Base-by-base conservation (phyloP, 441 rosid genomes). In the Capsella rubella region DNA sequence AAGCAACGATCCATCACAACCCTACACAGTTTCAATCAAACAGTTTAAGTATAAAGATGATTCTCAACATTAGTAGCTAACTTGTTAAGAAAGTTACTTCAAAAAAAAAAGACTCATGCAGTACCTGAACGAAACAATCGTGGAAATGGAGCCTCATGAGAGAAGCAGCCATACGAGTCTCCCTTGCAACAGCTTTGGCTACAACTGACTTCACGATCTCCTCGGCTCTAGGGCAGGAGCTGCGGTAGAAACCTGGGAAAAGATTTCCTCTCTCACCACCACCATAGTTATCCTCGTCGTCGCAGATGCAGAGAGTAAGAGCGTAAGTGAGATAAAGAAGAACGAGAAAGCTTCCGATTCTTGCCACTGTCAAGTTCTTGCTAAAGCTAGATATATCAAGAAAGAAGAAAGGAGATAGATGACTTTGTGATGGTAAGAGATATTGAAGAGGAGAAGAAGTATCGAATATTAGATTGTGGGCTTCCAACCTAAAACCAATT, bases 51-150 rank as follows among this genome's bases (percentile, higher is more conserved):
- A 16, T 37, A 67, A 4, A 18, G 12, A 28, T 12, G 1, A 29
- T 55, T 77, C 49, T 57, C 34, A 56, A 39, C 3, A 39, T 11
- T 39, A 63, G 66, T 45, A 10, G 40, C 29, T 67, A 70, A 11
- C 61, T 47, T 58, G 28, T 50, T 49, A n/a, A 49, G 43, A 1
- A 67, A 73, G 71, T 67, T 37, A 53, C 54, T 28, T 37, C 18
- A 16, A 16, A 5, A 34, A n/a, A n/a, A 15, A 5, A 55, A 15
- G 35, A 10, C 18, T 54, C 14, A 47, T 5, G 25, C 11, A 21
- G 4, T 52, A 92, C 99, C 97, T 89, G 84, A 80, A 90, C 97
- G 68, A 95, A 95, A 66, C 99, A 93, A 75, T 93, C 99, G 52
- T 91, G 98, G 77, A 95, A 95, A 76, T 88, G 98, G 29, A 93